Evolutionary conservation across 371 early-diverging fungal genomes (phyloP), one percentile per base, ranked within the genome.

Genomic region (Saksenaea vasiformis): DNA sequence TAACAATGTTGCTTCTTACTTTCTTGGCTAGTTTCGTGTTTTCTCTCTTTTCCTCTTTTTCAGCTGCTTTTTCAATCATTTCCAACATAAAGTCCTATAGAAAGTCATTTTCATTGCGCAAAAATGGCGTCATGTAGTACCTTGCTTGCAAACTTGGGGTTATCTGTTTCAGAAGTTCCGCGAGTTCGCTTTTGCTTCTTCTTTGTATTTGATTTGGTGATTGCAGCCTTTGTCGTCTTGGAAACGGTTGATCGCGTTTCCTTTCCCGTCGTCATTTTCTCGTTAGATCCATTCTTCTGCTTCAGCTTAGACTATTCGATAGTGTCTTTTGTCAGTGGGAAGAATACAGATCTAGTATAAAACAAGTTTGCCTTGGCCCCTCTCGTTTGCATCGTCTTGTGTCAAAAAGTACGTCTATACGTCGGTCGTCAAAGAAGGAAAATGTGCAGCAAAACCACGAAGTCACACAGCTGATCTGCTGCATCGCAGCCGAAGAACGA

Each of bases 101-200:
- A 2, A 58, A 24, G 41, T 22, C 41, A 19, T 0, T 15, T 17
- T 41, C 17, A 28, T 0, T 56, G 0, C n/a, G n/a, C n/a, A n/a
- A n/a, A n/a, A n/a, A n/a, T n/a, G n/a, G n/a, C n/a, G n/a, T n/a
- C n/a, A n/a, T n/a, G n/a, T n/a, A n/a, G n/a, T n/a, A 61, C 66
- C 66, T 66, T 60, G 56, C 31, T 60, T 14, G 66, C 66, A 56
- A 36, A 66, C 47, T 66, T 66, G 39, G 66, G 66, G 41, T 66
- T 66, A 44, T 66, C 66, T 2, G 56, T 15, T 47, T 66, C 66
- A 4, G 61, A 66, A 1, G 66, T 54, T 19, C 66, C 66, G 1
- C 34, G 38, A 3, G 43, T 24, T 14, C 44, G 41, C 44, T 56
- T 56, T 34, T 47, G 3, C 4, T 47, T 47, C 22, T 47, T 47